Conservation (phyloP, 1,284 basidiomycete species). For the Rhizoctonia solani region DNA sequence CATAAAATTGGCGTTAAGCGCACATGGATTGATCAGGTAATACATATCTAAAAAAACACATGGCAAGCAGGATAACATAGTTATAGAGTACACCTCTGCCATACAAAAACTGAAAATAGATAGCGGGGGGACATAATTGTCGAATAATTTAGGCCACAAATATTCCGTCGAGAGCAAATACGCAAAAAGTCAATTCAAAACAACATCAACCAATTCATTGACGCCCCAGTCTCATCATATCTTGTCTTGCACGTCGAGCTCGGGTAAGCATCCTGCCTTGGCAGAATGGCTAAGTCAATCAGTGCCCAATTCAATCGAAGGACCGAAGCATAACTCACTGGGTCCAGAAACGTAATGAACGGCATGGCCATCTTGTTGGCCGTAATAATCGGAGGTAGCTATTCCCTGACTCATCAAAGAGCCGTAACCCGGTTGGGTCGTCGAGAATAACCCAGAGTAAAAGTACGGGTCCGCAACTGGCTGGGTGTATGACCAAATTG, state of each 20-base stretch:
- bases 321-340: conserved; percentile 11
- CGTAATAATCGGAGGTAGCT: conserved; percentile 6
- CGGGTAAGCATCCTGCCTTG: conserved; percentile 29
- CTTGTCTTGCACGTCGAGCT: conserved; percentile 27
- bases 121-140: conserved; percentile 6
- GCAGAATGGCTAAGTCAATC: conserved; percentile 27
- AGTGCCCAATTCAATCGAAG: neutral
- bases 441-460: neutral
- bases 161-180: neutral
- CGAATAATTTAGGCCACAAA: neutral
- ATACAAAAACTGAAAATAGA: conserved; percentile 5
- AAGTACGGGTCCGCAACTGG: neutral
- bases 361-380: conserved; percentile 1
- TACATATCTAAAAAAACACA: neutral
- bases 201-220: conserved; percentile 2
- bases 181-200: neutral
- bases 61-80: neutral
- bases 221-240: conserved; percentile 30
- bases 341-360: conserved; percentile 13
- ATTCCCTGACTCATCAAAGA: neutral
- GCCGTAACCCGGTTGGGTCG: neutral
- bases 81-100: conserved; percentile 14
- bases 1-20: neutral
- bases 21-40: conserved; percentile 12
- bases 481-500: conserved; percentile 1